A percentile compares a stretch with the other conserved stretches of the same genome.
phyloP scores from a whole-genome alignment of 768 basidiomycete species.

The Pulveroboletus ravenelii region DNA sequence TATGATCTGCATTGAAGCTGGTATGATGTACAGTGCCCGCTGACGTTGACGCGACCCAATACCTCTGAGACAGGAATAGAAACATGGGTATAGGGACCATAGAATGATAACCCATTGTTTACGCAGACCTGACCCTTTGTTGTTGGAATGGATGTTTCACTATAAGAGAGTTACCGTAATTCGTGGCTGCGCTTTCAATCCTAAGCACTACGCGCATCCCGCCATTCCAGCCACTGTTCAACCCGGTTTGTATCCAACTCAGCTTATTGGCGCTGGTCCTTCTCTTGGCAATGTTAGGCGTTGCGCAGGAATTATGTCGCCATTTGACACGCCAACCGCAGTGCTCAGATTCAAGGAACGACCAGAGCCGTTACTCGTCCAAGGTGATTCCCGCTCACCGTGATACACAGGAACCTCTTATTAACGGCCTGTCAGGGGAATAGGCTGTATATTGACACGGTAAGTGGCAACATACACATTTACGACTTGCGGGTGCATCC shows the following conservation, averaged over 20 bases:
- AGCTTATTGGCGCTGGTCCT: background rate
- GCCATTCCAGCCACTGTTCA: background rate
- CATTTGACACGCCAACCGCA: conserved; percentile 25
- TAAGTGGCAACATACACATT: conserved; percentile 50
- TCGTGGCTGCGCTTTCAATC: conserved; percentile 10
- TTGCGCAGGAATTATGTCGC: conserved; percentile 24
- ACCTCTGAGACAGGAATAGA: conserved; percentile 9
- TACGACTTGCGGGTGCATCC: conserved; percentile 43
- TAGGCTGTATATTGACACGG: conserved; percentile 61
- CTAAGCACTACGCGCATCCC: too few relatives aligned
- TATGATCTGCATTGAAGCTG: too few relatives aligned
- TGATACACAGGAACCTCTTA: background rate
- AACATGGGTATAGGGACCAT: conserved; percentile 22
- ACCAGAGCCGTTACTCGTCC: conserved; percentile 29
- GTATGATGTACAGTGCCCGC: conserved; percentile 27
- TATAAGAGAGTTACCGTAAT: too few relatives aligned
- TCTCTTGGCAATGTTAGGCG: background rate
- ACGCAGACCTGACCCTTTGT: too few relatives aligned
- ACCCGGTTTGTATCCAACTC: background rate
- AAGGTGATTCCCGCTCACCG: conserved; percentile 17
- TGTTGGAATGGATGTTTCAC: too few relatives aligned
- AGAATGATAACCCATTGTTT: conserved; percentile 29
- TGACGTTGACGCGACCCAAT: conserved; percentile 13
- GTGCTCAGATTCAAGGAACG: conserved; percentile 36
- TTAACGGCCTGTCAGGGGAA: conserved; percentile 36